Conservation (phyloP, 306 rosid species). For the Myrica gale region DNA sequence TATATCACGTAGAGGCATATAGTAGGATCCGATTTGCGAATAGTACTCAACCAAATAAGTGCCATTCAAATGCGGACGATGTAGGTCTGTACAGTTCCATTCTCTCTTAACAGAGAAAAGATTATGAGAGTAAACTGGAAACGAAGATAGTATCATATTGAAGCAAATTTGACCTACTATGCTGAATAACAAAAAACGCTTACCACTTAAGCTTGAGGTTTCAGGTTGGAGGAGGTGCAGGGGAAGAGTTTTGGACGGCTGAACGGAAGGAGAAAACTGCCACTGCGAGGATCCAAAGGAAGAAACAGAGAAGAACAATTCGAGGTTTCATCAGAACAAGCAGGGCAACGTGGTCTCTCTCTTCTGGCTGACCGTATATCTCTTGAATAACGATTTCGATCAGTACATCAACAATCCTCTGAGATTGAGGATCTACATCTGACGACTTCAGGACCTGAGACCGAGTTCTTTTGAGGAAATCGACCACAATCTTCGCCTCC, state of each 20-base stretch:
- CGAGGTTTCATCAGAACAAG: constrained; percentile 32
- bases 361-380: constrained; percentile 31
- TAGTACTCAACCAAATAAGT: constrained; percentile 18
- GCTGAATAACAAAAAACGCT: constrained; percentile 17
- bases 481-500: background rate
- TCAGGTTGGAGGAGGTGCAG: constrained; percentile 57
- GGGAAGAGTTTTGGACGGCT: constrained; percentile 24
- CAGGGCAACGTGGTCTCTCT: constrained; percentile 31
- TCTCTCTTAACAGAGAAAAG: background rate
- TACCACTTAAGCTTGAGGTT: constrained; percentile 21
- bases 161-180: constrained; percentile 3
- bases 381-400: constrained; percentile 42
- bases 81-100: constrained; percentile 1
- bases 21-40: background rate
- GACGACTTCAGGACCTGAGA: constrained; percentile 35
- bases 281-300: constrained; percentile 49
- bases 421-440: constrained; percentile 36
- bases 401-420: constrained; percentile 53
- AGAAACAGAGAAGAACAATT: constrained; percentile 31
- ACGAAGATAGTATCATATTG: too few species aligned
- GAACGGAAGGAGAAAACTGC: constrained; percentile 37
- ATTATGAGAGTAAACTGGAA: background rate
- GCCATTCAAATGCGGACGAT: background rate
- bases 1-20: background rate
- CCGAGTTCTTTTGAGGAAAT: background rate